phyloP scores from a whole-genome alignment of 176 grass and related monocot genomes.

The Bromus sterilis region DNA sequence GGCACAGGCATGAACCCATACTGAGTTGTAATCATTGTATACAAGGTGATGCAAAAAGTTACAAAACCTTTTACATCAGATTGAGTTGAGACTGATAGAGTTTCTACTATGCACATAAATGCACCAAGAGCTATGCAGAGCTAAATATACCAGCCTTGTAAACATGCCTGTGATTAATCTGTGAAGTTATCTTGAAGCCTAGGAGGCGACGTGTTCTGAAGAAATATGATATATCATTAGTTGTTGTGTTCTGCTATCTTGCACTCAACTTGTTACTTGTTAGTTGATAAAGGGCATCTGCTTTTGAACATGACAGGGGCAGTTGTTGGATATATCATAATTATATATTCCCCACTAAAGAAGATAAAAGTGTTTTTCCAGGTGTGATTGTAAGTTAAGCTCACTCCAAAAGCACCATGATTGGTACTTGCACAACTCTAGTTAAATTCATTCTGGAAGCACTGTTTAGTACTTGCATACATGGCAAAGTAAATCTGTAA shows the following conservation, averaged over 20 bases:
- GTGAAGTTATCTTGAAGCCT: slow-evolving; percentile 3
- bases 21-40: background rate
- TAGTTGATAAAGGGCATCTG: slow-evolving; percentile 12
- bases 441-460: slow-evolving; percentile 9
- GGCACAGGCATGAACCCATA: background rate
- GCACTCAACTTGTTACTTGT: slow-evolving; percentile 26
- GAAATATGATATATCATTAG: background rate
- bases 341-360: slow-evolving; percentile 2
- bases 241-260: slow-evolving; percentile 1
- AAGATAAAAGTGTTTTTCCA: background rate
- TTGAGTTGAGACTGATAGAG: background rate
- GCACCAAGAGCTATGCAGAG: background rate
- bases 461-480: slow-evolving; percentile 10
- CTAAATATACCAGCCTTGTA: background rate
- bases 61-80: background rate
- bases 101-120: background rate
- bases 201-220: background rate
- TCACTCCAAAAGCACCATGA: background rate
- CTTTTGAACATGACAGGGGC: slow-evolving; percentile 12
- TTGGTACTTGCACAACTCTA: background rate
- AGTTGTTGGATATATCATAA: background rate
- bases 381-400: background rate
- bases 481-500: slow-evolving; percentile 16
- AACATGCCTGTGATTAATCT: background rate
- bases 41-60: background rate